A percentile compares a stretch with the other conserved stretches of the same genome.
Evolutionary conservation across 371 early-diverging fungal species (phyloP).

Genomic region (Chytridium lagenaria): DNA sequence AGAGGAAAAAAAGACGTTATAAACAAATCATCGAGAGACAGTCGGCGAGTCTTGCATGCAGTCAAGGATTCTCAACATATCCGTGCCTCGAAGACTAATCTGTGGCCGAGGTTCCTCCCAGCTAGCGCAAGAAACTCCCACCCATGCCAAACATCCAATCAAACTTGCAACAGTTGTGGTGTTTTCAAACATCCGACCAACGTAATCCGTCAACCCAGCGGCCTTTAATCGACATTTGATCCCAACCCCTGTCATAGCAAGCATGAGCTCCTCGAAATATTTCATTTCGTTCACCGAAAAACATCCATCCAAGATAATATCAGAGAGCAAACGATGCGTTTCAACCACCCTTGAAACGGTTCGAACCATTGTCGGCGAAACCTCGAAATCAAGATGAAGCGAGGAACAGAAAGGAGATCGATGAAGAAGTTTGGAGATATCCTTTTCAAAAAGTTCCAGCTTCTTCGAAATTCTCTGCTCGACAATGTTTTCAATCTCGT

Average conservation of each 20-base stretch:
- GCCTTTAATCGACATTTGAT: not conserved
- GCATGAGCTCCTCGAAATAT: not conserved
- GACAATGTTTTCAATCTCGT: not conserved
- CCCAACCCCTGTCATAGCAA: not conserved
- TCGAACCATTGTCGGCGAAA: not conserved
- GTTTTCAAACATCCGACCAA: not conserved
- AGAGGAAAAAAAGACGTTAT: no score
- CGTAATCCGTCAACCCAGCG: conserved; percentile 1
- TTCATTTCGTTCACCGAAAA: not conserved
- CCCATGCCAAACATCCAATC: not conserved
- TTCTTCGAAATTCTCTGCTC: not conserved
- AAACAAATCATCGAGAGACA: no score
- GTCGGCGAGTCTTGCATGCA: no score
- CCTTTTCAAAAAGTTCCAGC: not conserved
- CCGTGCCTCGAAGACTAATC: not conserved
- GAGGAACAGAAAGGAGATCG: not conserved
- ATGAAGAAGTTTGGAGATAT: not conserved
- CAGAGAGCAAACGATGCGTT: not conserved
- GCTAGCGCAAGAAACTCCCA: not conserved
- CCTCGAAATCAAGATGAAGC: not conserved
- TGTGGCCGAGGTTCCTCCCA: conserved; percentile 8
- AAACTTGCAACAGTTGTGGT: not conserved
- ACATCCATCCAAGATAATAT: not conserved
- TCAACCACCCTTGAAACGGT: no score
- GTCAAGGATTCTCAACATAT: not conserved